These are phyloP conservation scores for Metarhizium brunneum DNA, from an alignment of 2,329 filamentous ascomycete genomes.

Conservation along the genomic window DNA sequence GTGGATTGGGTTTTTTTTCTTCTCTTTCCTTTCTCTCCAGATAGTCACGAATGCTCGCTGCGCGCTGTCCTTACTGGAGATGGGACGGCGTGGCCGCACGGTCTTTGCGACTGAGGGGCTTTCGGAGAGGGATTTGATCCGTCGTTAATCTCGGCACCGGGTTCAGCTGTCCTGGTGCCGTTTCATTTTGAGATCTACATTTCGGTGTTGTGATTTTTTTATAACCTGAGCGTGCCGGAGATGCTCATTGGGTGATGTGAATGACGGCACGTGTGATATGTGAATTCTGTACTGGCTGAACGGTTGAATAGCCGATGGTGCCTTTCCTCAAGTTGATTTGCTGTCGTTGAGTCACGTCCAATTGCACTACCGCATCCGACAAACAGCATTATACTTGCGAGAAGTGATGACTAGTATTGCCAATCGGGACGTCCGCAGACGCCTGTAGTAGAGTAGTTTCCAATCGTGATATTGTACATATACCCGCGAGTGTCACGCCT, in stretches of 20 bases:
- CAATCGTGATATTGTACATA: slow-evolving; percentile 12
- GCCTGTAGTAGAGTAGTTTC: slow-evolving; percentile 2
- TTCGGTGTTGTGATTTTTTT: slow-evolving; percentile 8
- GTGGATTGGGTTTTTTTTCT: slow-evolving; percentile 6
- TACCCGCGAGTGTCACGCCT: slow-evolving; percentile 7
- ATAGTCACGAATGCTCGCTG: slow-evolving; percentile 41
- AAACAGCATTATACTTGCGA: not conserved
- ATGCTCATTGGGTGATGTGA: not conserved
- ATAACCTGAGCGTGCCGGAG: not conserved
- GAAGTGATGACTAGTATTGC: not conserved
- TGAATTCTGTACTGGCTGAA: not conserved
- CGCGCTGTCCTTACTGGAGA: slow-evolving; percentile 16
- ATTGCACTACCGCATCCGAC: not conserved
- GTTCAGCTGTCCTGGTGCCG: slow-evolving; percentile 39
- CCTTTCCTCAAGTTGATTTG: not conserved
- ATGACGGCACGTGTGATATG: too few relatives aligned
- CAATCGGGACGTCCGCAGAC: not conserved
- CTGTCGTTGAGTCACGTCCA: not conserved
- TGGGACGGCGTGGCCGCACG: slow-evolving; percentile 21
- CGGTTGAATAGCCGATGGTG: not conserved
- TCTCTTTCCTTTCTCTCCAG: slow-evolving; percentile 31
- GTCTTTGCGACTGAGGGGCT: slow-evolving; percentile 26
- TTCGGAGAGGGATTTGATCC: slow-evolving; percentile 41
- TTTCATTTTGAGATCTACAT: slow-evolving; percentile 54
- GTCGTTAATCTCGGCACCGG: slow-evolving; percentile 49